A percentile compares a stretch with the other conserved stretches of the same genome.
Conservation (phyloP, 306 rosid genomes). For the Erythrophleum fordii region DNA sequence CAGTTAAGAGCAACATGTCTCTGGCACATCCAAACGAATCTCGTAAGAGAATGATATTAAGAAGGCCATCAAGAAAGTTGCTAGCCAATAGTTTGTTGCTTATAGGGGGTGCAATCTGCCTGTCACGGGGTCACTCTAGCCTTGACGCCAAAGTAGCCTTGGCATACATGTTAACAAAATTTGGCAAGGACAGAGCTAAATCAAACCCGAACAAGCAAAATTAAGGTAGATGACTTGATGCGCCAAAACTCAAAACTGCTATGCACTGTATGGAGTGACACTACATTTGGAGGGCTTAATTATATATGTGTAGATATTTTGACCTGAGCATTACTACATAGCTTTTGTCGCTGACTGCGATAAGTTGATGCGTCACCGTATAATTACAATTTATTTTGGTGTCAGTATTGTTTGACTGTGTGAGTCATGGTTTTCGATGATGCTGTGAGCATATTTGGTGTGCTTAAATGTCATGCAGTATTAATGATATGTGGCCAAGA, state of each 20-base stretch:
- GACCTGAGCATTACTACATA: neutral
- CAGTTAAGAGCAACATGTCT: constrained; percentile 37
- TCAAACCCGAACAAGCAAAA: constrained; percentile 44
- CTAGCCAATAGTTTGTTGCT: constrained; percentile 75
- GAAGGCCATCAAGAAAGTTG: constrained; percentile 64
- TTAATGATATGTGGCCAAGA: constrained; percentile 1
- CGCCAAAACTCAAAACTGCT: constrained; percentile 20
- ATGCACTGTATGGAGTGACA: neutral
- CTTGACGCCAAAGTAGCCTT: constrained; percentile 88
- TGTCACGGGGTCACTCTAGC: constrained; percentile 81
- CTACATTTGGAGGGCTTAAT: neutral
- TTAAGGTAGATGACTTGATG: constrained; percentile 36
- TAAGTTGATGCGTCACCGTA: neutral
- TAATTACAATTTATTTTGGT: neutral
- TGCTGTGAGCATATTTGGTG: neutral
- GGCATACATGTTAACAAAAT: constrained; percentile 73
- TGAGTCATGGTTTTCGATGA: neutral
- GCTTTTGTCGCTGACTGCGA: neutral
- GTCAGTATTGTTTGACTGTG: neutral
- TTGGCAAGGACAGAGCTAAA: constrained; percentile 53
- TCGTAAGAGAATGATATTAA: constrained; percentile 35
- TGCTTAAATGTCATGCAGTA: neutral
- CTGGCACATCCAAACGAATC: constrained; percentile 38
- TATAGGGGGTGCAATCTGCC: constrained; percentile 74
- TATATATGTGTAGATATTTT: neutral